Percentiles rank a stretch among this genome's conserved stretches.
phyloP scores from a whole-genome alignment of 2,329 filamentous ascomycete genomes.

The Teratosphaeria pseudoeucalypti region DNA sequence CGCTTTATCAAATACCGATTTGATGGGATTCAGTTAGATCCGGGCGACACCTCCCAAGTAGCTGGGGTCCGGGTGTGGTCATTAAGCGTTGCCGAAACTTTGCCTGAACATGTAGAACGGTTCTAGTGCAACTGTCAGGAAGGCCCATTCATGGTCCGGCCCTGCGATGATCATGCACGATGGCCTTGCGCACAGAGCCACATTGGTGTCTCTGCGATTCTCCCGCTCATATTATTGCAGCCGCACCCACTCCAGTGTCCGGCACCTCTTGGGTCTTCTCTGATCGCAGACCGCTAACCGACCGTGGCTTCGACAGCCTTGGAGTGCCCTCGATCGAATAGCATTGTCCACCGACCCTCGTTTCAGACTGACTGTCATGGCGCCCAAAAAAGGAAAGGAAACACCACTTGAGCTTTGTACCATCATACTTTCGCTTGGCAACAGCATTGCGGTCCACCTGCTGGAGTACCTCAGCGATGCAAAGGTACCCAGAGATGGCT shows the following conservation, averaged over 20 bases:
- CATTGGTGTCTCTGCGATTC: background rate
- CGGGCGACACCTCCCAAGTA: background rate
- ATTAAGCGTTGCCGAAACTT: background rate
- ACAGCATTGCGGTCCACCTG: conserved; percentile 55
- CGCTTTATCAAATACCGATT: too few relatives aligned
- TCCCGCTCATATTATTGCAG: background rate
- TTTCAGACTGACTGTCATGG: conserved; percentile 7
- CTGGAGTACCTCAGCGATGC: conserved; percentile 52
- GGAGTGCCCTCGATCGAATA: background rate
- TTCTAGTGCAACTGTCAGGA: background rate
- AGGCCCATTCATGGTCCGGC: background rate
- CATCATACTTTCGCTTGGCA: conserved; percentile 49
- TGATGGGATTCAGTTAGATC: too few relatives aligned
- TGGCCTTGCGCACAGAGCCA: background rate
- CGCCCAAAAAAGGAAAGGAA: conserved; percentile 23
- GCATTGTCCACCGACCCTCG: background rate
- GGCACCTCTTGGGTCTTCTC: background rate
- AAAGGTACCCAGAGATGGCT: conserved; percentile 45
- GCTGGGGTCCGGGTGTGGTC: background rate
- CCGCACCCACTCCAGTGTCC: background rate
- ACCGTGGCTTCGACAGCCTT: background rate
- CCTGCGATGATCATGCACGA: background rate
- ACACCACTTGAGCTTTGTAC: conserved; percentile 44
- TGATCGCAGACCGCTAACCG: background rate
- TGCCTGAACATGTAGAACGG: background rate